A percentile compares a stretch with the other conserved stretches of the same genome.
Conservation (phyloP, 495 filamentous ascomycete species). For the Penicillium robsamsonii region DNA sequence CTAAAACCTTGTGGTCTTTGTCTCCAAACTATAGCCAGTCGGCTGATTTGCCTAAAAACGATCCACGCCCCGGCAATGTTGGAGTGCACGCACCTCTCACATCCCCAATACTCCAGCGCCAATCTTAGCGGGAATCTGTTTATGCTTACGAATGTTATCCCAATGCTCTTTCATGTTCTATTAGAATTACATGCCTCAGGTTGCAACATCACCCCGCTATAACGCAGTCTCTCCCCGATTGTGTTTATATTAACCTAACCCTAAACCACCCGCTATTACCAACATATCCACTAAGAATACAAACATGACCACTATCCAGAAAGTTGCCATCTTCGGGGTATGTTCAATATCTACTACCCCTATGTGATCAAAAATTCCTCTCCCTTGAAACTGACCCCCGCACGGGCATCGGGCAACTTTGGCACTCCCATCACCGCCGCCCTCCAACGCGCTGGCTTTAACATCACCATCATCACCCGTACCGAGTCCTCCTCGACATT, state of each 20-base stretch:
- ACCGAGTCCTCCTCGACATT: slow-evolving; percentile 26
- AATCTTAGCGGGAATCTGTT: neutral
- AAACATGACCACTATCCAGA: neutral
- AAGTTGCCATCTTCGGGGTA: neutral
- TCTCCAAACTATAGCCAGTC: no score
- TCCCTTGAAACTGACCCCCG: neutral
- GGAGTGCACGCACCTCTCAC: no score
- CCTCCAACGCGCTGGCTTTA: slow-evolving; percentile 30
- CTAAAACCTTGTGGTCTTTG: no score
- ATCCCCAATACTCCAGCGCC: neutral
- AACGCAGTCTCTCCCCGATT: neutral
- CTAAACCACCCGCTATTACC: neutral
- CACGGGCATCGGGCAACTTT: slow-evolving; percentile 10
- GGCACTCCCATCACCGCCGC: slow-evolving; percentile 29
- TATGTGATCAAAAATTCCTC: neutral
- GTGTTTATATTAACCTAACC: neutral
- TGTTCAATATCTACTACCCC: neutral
- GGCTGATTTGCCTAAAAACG: no score
- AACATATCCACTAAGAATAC: neutral
- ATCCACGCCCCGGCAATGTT: no score
- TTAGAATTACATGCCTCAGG: neutral
- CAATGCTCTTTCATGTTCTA: neutral
- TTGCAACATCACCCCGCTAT: neutral
- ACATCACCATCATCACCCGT: slow-evolving; percentile 37
- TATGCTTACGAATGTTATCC: neutral